Evolutionary conservation across 2,329 filamentous ascomycete genomes (phyloP).

Genomic region (Epicoccum nigrum): DNA sequence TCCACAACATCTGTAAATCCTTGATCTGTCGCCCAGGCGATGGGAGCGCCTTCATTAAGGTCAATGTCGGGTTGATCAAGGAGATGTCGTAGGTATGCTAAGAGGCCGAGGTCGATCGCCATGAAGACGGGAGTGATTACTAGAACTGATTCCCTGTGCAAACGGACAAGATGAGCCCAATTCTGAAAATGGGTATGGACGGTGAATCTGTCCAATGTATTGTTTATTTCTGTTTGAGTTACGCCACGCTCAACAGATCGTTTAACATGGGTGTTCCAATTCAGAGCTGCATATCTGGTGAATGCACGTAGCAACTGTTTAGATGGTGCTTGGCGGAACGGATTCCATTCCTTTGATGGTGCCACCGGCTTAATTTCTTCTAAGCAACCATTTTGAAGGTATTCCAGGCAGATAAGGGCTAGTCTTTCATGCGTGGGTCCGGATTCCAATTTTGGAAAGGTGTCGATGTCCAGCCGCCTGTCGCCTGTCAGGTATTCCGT

Average conservation of each 20-base stretch:
- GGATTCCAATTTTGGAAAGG: background rate
- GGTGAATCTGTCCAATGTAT: background rate
- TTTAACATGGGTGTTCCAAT: constrained; percentile 49
- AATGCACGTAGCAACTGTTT: background rate
- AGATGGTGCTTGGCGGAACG: background rate
- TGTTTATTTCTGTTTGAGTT: background rate
- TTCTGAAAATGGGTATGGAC: background rate
- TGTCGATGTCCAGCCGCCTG: background rate
- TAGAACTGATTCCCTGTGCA: too few species aligned
- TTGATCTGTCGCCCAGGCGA: background rate
- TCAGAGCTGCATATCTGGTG: constrained; percentile 15
- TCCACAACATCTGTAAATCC: background rate
- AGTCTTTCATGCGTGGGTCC: background rate
- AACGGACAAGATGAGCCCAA: background rate
- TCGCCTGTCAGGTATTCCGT: background rate
- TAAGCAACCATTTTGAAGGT: background rate
- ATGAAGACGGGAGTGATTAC: background rate
- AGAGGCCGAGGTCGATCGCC: background rate
- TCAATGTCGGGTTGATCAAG: background rate
- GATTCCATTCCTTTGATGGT: background rate
- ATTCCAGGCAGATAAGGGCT: background rate
- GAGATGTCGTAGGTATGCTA: background rate
- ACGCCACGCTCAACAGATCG: constrained; percentile 45
- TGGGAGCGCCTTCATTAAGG: background rate
- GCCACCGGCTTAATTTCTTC: background rate